Percentiles rank a stretch among this genome's conserved stretches.
Evolutionary conservation across 1,284 basidiomycete genomes (phyloP).

Genomic region (Rhodotorula sp.): DNA sequence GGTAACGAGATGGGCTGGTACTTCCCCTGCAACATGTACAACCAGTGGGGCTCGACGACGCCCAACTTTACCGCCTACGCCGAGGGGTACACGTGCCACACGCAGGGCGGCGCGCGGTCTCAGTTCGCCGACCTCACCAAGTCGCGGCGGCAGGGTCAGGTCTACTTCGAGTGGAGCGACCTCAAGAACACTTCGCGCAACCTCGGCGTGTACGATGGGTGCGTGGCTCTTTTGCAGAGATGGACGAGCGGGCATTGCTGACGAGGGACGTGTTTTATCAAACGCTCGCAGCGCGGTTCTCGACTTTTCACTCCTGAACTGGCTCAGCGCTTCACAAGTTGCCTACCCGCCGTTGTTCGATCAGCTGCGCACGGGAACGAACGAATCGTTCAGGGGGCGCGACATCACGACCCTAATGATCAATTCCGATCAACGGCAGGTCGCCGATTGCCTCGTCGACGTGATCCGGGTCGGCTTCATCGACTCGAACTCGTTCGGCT

Average conservation of each 20-base stretch:
- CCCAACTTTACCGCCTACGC: constrained; percentile 71
- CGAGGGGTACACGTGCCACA: constrained; percentile 68
- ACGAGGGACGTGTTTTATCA: neutral
- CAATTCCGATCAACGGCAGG: constrained; percentile 58
- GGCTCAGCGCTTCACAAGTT: constrained; percentile 76
- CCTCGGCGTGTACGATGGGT: constrained; percentile 87
- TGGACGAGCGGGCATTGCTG: constrained; percentile 2
- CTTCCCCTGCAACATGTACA: constrained; percentile 89
- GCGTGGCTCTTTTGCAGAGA: constrained; percentile 47
- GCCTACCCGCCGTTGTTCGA: constrained; percentile 79
- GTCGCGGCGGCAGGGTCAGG: constrained; percentile 64
- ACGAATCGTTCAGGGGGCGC: constrained; percentile 67
- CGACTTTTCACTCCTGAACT: constrained; percentile 77
- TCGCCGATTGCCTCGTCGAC: constrained; percentile 82
- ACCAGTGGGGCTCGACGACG: constrained; percentile 65
- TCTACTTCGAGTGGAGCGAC: constrained; percentile 91
- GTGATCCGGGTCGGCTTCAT: constrained; percentile 85
- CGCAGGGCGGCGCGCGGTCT: constrained; percentile 57
- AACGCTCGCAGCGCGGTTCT: constrained; percentile 66
- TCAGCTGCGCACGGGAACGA: constrained; percentile 66
- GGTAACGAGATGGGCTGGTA: constrained; percentile 66
- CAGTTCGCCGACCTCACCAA: constrained; percentile 56
- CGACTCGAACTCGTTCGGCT: constrained; percentile 90
- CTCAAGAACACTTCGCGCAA: constrained; percentile 68
- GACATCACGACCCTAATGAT: constrained; percentile 85